Conservation (phyloP, 2,329 filamentous ascomycete genomes). For the Clonostachys solani region DNA sequence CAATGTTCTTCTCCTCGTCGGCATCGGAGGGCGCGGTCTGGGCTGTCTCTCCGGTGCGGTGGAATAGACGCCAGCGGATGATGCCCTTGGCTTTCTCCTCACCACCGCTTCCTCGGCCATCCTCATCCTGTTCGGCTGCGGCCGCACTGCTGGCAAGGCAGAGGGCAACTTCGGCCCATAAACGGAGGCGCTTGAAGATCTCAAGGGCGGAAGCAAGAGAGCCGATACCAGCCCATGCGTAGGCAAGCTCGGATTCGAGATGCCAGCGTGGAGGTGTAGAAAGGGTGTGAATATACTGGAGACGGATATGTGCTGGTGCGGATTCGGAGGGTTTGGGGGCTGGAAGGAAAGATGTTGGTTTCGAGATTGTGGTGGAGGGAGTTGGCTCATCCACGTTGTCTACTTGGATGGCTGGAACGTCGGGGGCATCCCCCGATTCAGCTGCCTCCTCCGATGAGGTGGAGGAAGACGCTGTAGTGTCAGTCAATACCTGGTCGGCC, state of each 20-base stretch:
- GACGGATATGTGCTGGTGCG: conserved; percentile 69
- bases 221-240: conserved; percentile 86
- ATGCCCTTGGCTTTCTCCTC: conserved; percentile 80
- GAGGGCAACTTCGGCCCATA: conserved; percentile 93
- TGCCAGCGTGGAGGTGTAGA: conserved; percentile 88
- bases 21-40: conserved; percentile 26
- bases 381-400: conserved; percentile 25
- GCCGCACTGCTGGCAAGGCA: conserved; percentile 66
- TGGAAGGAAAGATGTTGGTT: conserved; percentile 77
- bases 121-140: conserved; percentile 53
- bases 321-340: conserved; percentile 71
- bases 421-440: conserved; percentile 12
- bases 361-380: conserved; percentile 13
- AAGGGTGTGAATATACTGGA: conserved; percentile 81
- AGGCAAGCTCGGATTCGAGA: conserved; percentile 86
- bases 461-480: conserved; percentile 48
- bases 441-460: conserved; percentile 10
- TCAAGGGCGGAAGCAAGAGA: conserved; percentile 87
- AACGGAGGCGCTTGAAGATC: conserved; percentile 87
- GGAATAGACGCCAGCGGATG: conserved; percentile 75
- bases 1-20: conserved; percentile 43
- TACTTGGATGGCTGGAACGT: conserved; percentile 41
- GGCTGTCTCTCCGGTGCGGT: conserved; percentile 42
- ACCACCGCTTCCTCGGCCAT: conserved; percentile 47
- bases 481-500: conserved; percentile 90